Evolutionary conservation across 2,329 filamentous ascomycete genomes (phyloP), one percentile per base, ranked within the genome.

Genomic region (Pyricularia pennisetigena): DNA sequence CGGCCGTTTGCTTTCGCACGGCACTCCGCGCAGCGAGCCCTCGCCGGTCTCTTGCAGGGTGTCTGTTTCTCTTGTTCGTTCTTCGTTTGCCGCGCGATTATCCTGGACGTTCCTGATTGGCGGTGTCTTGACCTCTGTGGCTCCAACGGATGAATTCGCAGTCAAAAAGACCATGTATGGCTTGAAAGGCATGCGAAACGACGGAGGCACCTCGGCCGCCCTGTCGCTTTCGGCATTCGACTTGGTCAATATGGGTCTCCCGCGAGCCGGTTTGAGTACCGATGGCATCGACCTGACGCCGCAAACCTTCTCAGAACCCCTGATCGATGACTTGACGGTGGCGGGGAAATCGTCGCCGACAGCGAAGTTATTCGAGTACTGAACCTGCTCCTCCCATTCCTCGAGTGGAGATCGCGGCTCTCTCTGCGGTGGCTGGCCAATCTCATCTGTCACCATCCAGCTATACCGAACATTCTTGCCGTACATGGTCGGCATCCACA

Each of bases 211-310:
- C 3, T 64, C 62, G 5, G 30, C 64, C 23, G 63, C 35, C 3
- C 30, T 66, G 14, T 62, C 54, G 7, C 63, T 63, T 23, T 16
- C 49, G 14, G 67, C 20, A 35, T 64, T 41, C 29, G 57, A 63
- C 8, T 35, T 57, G 1, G 65, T 23, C 59, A 64, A 32, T 2
- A 62, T 35, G 49, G 64, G 66, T 59, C 63, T 73, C 0, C 72
- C 75, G 8, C 72, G 72, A 2, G 74, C 76, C 16, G 76, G 74
- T 62, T 75, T 74, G 9, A 78, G 70, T 20, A 76, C 72, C 0
- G 76, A 75, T 0, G 74, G 76, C 1, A 75, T 68, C 35, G 75
- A 72, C 26, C 69, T 30, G 24, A 73, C 57, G 26, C 35, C 69
- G 3, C 69, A 57, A n/a, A 35, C 16, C 49, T 26, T 29, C 23